Percentiles rank a stretch among this genome's conserved stretches.
Evolutionary conservation across 768 basidiomycete species (phyloP).

Genomic region (Leucocoprinus sp.): DNA sequence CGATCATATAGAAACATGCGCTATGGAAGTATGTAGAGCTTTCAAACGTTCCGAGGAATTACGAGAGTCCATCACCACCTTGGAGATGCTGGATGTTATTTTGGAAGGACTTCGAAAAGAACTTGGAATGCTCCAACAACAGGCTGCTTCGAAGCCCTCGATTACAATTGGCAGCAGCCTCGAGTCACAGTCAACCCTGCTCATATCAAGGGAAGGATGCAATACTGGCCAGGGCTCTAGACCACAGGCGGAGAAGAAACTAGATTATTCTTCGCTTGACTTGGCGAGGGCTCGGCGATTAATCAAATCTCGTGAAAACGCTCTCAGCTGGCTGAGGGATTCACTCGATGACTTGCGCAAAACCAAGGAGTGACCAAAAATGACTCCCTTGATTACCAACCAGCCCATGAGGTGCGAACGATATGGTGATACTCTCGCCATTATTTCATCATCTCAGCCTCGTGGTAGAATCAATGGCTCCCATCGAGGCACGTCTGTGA

Average conservation of each 20-base stretch:
- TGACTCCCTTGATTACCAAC: background rate
- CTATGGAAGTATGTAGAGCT: constrained; percentile 61
- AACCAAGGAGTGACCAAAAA: background rate
- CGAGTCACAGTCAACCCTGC: background rate
- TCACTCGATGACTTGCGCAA: constrained; percentile 1
- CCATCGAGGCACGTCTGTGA: background rate
- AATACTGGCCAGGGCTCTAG: background rate
- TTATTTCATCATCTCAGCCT: background rate
- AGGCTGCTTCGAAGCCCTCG: background rate
- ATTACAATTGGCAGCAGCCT: background rate
- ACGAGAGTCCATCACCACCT: constrained; percentile 46
- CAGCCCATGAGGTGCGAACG: background rate
- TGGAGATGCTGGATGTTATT: constrained; percentile 54
- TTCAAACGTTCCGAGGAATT: constrained; percentile 66
- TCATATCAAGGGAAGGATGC: constrained; percentile 1
- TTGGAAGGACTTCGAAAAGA: constrained; percentile 48
- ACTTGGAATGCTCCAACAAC: constrained; percentile 18
- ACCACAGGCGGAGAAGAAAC: constrained; percentile 16
- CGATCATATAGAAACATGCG: constrained; percentile 68
- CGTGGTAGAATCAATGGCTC: background rate
- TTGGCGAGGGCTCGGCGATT: constrained; percentile 58
- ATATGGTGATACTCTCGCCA: background rate
- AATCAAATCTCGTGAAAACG: constrained; percentile 59
- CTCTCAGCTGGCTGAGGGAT: constrained; percentile 52
- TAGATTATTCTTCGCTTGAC: constrained; percentile 51